Base-by-base conservation (phyloP, 768 basidiomycete species). In the Tulasnella calospora region DNA sequence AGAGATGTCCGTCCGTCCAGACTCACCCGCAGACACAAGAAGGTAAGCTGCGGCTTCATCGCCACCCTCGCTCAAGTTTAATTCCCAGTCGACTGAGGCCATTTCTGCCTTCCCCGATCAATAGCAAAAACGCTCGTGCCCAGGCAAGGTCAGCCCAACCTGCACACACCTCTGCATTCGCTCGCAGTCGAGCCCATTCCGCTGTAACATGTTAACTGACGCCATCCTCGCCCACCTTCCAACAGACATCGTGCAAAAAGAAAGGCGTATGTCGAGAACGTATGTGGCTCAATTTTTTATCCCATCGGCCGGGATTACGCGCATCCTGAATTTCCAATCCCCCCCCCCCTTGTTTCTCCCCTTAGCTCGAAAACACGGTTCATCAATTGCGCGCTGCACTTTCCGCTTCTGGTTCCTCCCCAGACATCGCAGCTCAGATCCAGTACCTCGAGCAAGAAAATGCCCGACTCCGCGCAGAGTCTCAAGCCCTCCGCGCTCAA, bases 231-330 rank as follows among this genome's bases (percentile, higher is more conserved):
- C 51, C n/a, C 15, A 21, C 44, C 3, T 33, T 33, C 61, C 47
- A 40, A n/a, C 71, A 75, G 77, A 57, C 77, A 78, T 47, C 77
- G 77, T 40, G 77, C 77, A 19, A 78, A 78, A 38, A 78, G 77
- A 73, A 78, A 78, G 70, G 77, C 77, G 35, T 78, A 78, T 46
- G 69, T 78, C 69, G 77, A 78, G 55, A 71, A 71, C 44, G 77
- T 78, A 71, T 73, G 77, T 78, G 38, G 36, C 41, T 44, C 55
- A 67, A 44, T 57, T 47, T 75, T 75, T 38, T 46, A 30, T 27
- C 44, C 70, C 21, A 19, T 30, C 44, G 35, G 71, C 44, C 40
- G 40, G 44, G 17, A 72, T 72, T 30, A 71, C 15, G 17, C 40
- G 51, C 27, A n/a, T 55, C 55, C 47, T 76, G 21, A 76, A 27